Evolutionary conservation across 768 basidiomycete genomes (phyloP), one percentile per base, ranked within the genome.

Genomic region (Multifurca ochricompacta): DNA sequence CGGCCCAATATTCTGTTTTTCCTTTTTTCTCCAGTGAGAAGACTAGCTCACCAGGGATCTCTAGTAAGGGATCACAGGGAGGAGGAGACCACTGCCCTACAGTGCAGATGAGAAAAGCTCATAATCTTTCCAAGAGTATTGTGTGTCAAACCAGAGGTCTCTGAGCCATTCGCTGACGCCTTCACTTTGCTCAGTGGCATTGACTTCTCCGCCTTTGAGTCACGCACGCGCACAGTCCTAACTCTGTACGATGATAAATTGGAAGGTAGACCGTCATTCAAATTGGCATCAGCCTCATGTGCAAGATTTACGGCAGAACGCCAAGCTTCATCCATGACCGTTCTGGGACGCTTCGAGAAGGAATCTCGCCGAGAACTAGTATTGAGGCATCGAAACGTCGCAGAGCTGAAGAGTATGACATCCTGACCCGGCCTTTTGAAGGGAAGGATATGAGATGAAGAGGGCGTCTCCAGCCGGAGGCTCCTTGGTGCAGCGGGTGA

Each of bases 21-120:
- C 60, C 63, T 50, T 67, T 67, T 39, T 60, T 67, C 3, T 74
- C 77, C 21, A 70, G 65, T 6, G 82, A 82, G 11, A 88, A 70
- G 2, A 88, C 69, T 1, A 81, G 66, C 64, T 89, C 87, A 3
- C 85, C 87, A 3, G 85, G 85, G 34, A 87, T 78, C 14, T 75
- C 67, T 21, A 85, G 70, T 0, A 70, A 65, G 3, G 68, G 68
- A 58, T 86, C 81, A 2, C 72, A 67, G 14, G 68, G 71, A 4
- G 76, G 76, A 9, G 75, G 73, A 1, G 69, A 68, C 72, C 69
- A 75, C 8, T 28, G 40, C 31, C 59, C 54, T 50, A 31, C 10
- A 28, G 28, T 13, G 32, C 59, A 14, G 32, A 59, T 40, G 50
- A 43, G 43, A 56, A 51, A 19, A 42, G 58, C n/a, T 53, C 32